Percentiles rank a stretch among this genome's conserved stretches.
Conservation (phyloP, 352 stramenopile species). For the Phytophthora fragariae region DNA sequence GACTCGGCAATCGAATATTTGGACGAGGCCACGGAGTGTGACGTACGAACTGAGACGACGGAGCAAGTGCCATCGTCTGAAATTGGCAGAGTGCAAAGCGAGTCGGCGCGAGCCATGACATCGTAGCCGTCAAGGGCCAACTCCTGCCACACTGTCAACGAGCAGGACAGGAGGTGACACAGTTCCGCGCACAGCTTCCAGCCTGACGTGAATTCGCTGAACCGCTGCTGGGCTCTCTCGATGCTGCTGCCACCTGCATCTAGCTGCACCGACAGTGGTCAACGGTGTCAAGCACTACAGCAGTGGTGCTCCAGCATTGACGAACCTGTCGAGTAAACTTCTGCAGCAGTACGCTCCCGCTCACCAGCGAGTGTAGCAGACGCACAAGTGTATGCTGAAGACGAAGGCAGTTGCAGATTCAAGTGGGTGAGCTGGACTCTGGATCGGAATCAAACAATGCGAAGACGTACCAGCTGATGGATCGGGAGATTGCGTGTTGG, state of each 20-base stretch:
- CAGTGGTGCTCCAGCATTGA: not conserved
- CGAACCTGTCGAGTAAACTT: slow-evolving; percentile 31
- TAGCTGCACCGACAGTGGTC: slow-evolving; percentile 6
- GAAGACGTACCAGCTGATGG: slow-evolving; percentile 24
- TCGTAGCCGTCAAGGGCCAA: slow-evolving; percentile 21
- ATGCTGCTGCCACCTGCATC: slow-evolving; percentile 20
- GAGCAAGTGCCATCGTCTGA: slow-evolving; percentile 27
- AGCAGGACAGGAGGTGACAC: slow-evolving; percentile 24
- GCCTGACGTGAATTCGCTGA: slow-evolving; percentile 61
- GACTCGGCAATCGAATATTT: slow-evolving; percentile 8
- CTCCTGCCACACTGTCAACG: slow-evolving; percentile 24
- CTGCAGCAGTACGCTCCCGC: slow-evolving; percentile 34
- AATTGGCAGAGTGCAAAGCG: slow-evolving; percentile 2
- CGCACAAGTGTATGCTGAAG: slow-evolving; percentile 27
- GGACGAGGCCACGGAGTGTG: slow-evolving; percentile 19
- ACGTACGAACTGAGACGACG: slow-evolving; percentile 27
- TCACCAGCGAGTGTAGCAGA: slow-evolving; percentile 39
- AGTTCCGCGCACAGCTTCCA: slow-evolving; percentile 53
- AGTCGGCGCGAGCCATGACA: slow-evolving; percentile 9
- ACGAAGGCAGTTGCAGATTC: slow-evolving; percentile 4
- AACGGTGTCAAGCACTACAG: not conserved
- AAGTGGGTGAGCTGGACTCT: slow-evolving; percentile 3
- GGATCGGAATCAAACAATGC: not conserved
- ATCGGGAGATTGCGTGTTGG: slow-evolving; percentile 5
- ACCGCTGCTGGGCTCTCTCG: slow-evolving; percentile 26